These are phyloP conservation scores for Geosmithia putterillii DNA, from an alignment of 2,329 filamentous ascomycete genomes.

Conservation along the genomic window DNA sequence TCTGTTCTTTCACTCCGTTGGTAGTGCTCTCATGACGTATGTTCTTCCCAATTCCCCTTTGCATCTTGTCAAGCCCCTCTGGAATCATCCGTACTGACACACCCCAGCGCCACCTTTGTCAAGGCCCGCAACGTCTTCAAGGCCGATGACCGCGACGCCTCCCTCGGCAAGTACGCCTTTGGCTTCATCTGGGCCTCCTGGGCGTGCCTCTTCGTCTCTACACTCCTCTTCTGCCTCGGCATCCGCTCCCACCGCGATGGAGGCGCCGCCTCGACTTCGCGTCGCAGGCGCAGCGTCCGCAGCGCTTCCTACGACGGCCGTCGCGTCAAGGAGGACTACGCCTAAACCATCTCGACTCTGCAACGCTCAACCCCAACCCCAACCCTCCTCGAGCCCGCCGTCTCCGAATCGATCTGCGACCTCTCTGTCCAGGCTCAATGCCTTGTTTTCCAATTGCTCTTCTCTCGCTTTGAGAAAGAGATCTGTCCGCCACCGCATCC, in stretches of 20 bases:
- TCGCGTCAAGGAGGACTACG: constrained; percentile 60
- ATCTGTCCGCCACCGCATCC: too few species aligned
- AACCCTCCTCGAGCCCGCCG: neutral
- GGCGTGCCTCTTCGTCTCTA: constrained; percentile 52
- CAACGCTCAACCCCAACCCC: too few species aligned
- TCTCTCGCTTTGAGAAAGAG: too few species aligned
- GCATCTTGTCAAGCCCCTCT: neutral
- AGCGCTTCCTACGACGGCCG: constrained; percentile 31
- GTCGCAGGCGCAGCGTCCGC: constrained; percentile 19
- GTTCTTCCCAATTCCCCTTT: constrained; percentile 13
- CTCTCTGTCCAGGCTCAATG: neutral
- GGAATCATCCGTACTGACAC: neutral
- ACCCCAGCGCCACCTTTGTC: constrained; percentile 46
- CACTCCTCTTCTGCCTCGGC: constrained; percentile 54
- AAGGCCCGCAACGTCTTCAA: constrained; percentile 56
- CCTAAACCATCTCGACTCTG: constrained; percentile 19
- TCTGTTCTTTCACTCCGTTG: constrained; percentile 56
- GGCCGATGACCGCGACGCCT: constrained; percentile 38
- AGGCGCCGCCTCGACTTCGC: constrained; percentile 18
- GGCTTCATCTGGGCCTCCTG: constrained; percentile 68
- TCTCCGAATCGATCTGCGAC: neutral
- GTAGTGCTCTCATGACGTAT: constrained; percentile 65
- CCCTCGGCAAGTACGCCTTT: constrained; percentile 56
- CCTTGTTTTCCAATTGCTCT: neutral
- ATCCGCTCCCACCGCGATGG: constrained; percentile 31